phyloP scores from a whole-genome alignment of 352 stramenopile genomes.

The Globisporangium paroecandrum region DNA sequence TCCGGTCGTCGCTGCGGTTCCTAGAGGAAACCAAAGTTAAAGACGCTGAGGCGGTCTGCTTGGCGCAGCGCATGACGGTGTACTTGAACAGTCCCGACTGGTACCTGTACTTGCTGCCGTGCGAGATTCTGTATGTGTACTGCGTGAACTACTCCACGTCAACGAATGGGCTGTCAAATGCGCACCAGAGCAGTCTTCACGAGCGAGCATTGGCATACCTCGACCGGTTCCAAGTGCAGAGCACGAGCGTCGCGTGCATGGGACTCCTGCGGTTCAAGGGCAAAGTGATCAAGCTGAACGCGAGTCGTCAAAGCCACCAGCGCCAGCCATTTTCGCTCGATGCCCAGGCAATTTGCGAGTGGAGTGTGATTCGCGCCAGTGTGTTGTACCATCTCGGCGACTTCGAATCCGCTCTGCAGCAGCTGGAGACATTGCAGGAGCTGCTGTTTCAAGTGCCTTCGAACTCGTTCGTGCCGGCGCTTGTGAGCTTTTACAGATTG shows the following conservation, averaged over 20 bases:
- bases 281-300: constrained; percentile 20
- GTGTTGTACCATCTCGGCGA: constrained; percentile 33
- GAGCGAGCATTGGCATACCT: constrained; percentile 15
- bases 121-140: constrained; percentile 40
- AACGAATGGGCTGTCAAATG: not conserved
- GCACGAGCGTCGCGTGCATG: constrained; percentile 9
- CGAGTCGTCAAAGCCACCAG: not conserved
- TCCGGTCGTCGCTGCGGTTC: constrained; percentile 37
- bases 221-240: constrained; percentile 12
- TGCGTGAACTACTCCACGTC: constrained; percentile 20
- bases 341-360: constrained; percentile 23
- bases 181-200: constrained; percentile 4
- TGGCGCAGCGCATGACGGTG: constrained; percentile 26
- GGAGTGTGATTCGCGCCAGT: constrained; percentile 30
- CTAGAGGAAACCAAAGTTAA: constrained; percentile 18
- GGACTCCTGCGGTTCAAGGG: constrained; percentile 11
- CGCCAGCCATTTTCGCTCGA: constrained; percentile 1
- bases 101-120: constrained; percentile 30
- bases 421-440: constrained; percentile 20
- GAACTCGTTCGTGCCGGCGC: constrained; percentile 28
- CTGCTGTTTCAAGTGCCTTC: constrained; percentile 16
- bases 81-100: constrained; percentile 27
- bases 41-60: constrained; percentile 28
- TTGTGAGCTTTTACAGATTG: constrained; percentile 38
- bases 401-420: constrained; percentile 23